Base-by-base conservation (phyloP, 805 yeast species). In the Candida gorgasii region DNA sequence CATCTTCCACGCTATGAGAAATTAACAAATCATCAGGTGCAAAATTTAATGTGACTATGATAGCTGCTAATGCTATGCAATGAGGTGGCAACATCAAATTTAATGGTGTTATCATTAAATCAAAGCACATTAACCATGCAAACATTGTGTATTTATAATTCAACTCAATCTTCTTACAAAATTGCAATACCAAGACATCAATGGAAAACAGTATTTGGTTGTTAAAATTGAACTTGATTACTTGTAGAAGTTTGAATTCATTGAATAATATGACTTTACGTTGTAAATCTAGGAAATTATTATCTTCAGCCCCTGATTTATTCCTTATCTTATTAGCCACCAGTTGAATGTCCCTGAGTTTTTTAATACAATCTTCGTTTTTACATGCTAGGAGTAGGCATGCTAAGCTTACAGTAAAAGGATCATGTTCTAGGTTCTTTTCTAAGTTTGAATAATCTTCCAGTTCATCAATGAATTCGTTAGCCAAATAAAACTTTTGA, bases 301-400 rank as follows among this genome's bases (percentile, higher is more conserved):
- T 14, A 4, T 73, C 66, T 27, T 63, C 64, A 13, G 31, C 36
- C 3, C 64, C 57, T 2, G 17, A 19, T n/a, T 34, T 34, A 42
- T 68, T 67, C 51, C 69, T 57, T n/a, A 62, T 50, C 51, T 58
- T 67, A 54, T 73, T 69, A 24, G 76, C 76, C 12, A 73, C 78
- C 3, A 63, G 59, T 34, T 83, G 74, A 9, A 89, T 72, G 34
- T 85, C 87, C 40, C 79, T 71, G 12, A 84, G 59, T 51, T 85
- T 85, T 58, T 88, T 89, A 31, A 89, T 82, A 31, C 89, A 86
- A 55, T 89, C 97, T 55, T 87, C 95, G 49, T 82, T 80, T 59
- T 89, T 88, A 32, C 83, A 69, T 2, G 96, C 85, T 12, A 87
- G 66, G 44, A 86, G 76, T 6, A 89, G 58, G 41, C 89, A 76